phyloP scores from a whole-genome alignment of 208 protist species.

The Leishmania amazonensis region DNA sequence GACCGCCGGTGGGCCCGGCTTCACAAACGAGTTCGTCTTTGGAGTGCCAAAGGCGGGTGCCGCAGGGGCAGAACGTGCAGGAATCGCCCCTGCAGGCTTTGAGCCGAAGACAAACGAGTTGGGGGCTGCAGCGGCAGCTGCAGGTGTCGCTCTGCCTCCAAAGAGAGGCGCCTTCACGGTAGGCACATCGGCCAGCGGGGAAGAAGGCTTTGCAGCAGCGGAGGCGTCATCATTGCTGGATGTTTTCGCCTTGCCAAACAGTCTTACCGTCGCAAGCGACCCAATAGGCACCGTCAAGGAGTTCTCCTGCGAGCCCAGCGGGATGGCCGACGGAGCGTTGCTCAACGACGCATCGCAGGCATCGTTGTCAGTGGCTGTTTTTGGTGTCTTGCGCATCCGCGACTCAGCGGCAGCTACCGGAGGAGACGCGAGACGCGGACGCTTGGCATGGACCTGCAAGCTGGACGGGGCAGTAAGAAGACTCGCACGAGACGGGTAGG shows the following conservation, averaged over 20 bases:
- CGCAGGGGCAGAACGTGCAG: neutral
- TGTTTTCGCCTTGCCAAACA: constrained; percentile 7
- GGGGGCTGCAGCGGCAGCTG: neutral
- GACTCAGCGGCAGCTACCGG: neutral
- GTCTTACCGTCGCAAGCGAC: neutral
- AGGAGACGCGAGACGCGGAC: neutral
- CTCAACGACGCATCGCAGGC: constrained; percentile 7
- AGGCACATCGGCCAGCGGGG: neutral
- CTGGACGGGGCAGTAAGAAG: constrained; percentile 16
- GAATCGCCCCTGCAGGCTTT: neutral
- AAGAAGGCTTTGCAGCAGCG: neutral
- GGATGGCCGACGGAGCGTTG: constrained; percentile 22
- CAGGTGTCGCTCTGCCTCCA: constrained; percentile 1
- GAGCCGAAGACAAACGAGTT: neutral
- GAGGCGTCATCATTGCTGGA: neutral
- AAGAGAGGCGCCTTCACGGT: constrained; percentile 11
- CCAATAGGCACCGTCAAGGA: constrained; percentile 26
- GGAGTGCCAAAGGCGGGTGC: constrained; percentile 1
- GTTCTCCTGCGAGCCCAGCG: constrained; percentile 21
- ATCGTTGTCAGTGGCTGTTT: neutral
- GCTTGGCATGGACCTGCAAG: neutral
- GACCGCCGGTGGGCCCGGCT: constrained; percentile 55
- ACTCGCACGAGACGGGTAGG: constrained; percentile 11
- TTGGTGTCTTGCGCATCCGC: neutral
- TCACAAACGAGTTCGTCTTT: constrained; percentile 43